Evolutionary conservation across 2,329 filamentous ascomycete genomes (phyloP).

Genomic region (Talaromyces rugulosus): DNA sequence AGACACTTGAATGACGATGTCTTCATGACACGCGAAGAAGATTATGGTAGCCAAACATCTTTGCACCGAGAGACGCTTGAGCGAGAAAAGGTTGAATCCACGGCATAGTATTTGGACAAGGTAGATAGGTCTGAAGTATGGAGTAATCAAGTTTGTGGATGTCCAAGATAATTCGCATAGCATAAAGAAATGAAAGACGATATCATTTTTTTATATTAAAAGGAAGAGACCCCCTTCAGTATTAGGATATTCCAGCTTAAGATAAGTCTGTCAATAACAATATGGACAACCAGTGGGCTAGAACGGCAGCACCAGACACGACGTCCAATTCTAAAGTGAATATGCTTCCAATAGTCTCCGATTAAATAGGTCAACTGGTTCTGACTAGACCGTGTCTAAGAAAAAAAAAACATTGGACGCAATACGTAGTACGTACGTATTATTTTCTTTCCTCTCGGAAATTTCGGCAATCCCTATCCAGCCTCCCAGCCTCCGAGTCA

Average conservation of each 20-base stretch:
- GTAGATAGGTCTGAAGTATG: background rate
- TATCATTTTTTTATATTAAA: too few species aligned
- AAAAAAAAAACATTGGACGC: too few species aligned
- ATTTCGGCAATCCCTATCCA: background rate
- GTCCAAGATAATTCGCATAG: too few species aligned
- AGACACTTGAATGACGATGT: slow-evolving; percentile 45
- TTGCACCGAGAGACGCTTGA: background rate
- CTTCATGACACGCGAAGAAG: slow-evolving; percentile 30
- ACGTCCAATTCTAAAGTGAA: background rate
- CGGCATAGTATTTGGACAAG: background rate
- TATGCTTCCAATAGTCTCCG: background rate
- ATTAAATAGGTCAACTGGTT: too few species aligned
- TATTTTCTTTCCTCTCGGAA: background rate
- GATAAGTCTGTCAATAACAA: background rate
- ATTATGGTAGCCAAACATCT: background rate
- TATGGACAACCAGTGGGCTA: background rate
- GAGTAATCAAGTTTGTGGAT: background rate
- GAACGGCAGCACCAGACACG: background rate
- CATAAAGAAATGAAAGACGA: too few species aligned
- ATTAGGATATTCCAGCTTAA: background rate
- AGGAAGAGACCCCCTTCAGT: background rate
- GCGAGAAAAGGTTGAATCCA: background rate
- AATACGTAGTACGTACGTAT: too few species aligned
- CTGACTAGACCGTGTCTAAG: too few species aligned
- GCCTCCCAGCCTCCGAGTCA: background rate